phyloP scores from a whole-genome alignment of 345 rosid genomes.

The Euphorbia tirucalli region DNA sequence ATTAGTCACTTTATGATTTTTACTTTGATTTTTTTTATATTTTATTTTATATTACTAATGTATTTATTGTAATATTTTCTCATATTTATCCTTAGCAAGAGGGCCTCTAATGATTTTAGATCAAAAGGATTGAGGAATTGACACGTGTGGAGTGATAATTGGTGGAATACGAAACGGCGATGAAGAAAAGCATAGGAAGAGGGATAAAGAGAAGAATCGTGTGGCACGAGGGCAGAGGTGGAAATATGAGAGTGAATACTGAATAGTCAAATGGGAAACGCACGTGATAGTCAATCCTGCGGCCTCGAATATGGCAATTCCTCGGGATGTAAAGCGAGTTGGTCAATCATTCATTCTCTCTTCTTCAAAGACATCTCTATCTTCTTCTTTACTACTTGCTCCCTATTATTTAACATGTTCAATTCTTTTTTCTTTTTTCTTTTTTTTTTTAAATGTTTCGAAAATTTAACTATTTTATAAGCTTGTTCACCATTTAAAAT shows the following conservation, averaged over 20 bases:
- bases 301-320: conserved; percentile 34
- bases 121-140: not conserved
- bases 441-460: too few relatives aligned
- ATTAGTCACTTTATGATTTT: too few relatives aligned
- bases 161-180: conserved; percentile 29
- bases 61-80: too few relatives aligned
- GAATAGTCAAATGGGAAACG: conserved; percentile 28
- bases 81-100: too few relatives aligned
- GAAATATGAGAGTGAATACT: not conserved
- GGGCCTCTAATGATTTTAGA: not conserved
- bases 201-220: not conserved
- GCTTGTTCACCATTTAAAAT: too few relatives aligned
- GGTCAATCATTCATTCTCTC: conserved; percentile 23
- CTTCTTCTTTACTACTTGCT: not conserved
- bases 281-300: conserved; percentile 48
- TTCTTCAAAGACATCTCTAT: not conserved
- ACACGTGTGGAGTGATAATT: not conserved
- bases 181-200: too few relatives aligned
- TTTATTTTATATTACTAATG: too few relatives aligned
- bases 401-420: too few relatives aligned
- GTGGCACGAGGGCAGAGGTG: conserved; percentile 19
- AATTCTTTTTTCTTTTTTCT: too few relatives aligned
- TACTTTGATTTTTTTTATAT: too few relatives aligned
- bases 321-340: conserved; percentile 25
- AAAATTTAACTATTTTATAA: too few relatives aligned